Percentiles rank a stretch among this genome's conserved stretches.
Conservation (phyloP, 2,329 filamentous ascomycete genomes). For the Zymoseptoria pseudotritici region DNA sequence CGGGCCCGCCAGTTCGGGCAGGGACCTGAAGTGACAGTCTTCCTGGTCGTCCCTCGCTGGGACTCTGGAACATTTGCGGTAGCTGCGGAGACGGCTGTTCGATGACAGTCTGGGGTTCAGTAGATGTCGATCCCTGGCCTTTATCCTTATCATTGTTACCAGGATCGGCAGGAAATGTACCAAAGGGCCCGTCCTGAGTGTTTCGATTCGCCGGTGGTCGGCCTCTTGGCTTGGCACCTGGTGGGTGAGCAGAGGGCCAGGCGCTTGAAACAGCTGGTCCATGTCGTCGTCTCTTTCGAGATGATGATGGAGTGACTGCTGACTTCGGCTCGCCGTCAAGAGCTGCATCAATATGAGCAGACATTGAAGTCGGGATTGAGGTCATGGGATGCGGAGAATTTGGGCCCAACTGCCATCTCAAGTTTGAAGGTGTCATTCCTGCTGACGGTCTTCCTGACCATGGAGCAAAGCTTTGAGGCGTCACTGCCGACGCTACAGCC, state of each 20-base stretch:
- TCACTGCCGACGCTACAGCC: slow-evolving; percentile 34
- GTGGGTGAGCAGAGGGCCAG: slow-evolving; percentile 62
- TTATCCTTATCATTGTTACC: slow-evolving; percentile 16
- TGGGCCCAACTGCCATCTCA: slow-evolving; percentile 27
- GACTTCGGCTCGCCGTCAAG: slow-evolving; percentile 58
- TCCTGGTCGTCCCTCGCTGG: slow-evolving; percentile 35
- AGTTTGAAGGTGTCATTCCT: slow-evolving; percentile 33
- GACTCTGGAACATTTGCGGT: slow-evolving; percentile 28
- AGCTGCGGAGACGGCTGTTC: slow-evolving; percentile 48
- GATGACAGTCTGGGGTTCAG: slow-evolving; percentile 2
- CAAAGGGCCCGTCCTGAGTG: slow-evolving; percentile 60
- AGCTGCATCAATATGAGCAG: slow-evolving; percentile 36
- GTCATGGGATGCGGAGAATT: slow-evolving; percentile 65
- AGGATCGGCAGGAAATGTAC: slow-evolving; percentile 60
- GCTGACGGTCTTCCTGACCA: slow-evolving; percentile 31
- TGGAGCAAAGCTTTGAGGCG: slow-evolving; percentile 31
- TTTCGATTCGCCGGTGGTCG: slow-evolving; percentile 68
- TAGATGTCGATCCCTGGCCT: slow-evolving; percentile 7
- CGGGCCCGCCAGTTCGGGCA: slow-evolving; percentile 51
- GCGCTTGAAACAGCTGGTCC: slow-evolving; percentile 86
- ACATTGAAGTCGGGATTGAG: slow-evolving; percentile 57
- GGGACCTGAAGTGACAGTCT: slow-evolving; percentile 57
- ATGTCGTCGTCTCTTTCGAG: slow-evolving; percentile 56
- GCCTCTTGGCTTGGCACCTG: slow-evolving; percentile 66
- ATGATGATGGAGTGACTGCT: slow-evolving; percentile 58